phyloP scores from a whole-genome alignment of 164 flowering plant species.

The Vitis labrusca region DNA sequence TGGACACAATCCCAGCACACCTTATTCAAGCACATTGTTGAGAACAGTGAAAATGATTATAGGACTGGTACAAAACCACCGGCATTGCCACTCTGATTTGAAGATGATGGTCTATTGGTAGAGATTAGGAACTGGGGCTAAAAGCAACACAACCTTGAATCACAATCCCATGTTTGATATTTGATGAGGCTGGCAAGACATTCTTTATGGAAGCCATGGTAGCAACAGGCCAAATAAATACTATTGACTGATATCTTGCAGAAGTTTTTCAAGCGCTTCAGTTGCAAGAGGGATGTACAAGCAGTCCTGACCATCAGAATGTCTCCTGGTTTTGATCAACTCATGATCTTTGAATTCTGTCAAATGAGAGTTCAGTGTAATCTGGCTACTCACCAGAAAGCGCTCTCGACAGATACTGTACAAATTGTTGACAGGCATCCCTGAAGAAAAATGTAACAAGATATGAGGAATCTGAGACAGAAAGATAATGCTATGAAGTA shows the following conservation, averaged over 20 bases:
- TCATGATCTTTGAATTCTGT: slow-evolving; percentile 98
- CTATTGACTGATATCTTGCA: slow-evolving; percentile 39
- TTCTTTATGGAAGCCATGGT: too few relatives aligned
- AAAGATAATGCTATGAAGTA: neutral
- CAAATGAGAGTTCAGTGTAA: slow-evolving; percentile 81
- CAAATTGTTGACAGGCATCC: slow-evolving; percentile 63
- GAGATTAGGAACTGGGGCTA: too few relatives aligned
- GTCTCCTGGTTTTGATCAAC: slow-evolving; percentile 74
- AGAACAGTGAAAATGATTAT: too few relatives aligned
- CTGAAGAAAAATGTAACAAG: slow-evolving; percentile 33
- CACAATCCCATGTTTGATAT: too few relatives aligned
- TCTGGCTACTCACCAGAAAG: slow-evolving; percentile 67
- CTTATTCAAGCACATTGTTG: too few relatives aligned
- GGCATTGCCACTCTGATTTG: too few relatives aligned
- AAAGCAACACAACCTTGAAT: too few relatives aligned
- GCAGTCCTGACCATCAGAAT: slow-evolving; percentile 89
- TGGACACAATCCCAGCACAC: too few relatives aligned
- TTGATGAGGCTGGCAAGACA: too few relatives aligned
- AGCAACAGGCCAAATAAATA: too few relatives aligned
- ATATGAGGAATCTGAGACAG: neutral
- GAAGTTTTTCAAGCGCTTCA: slow-evolving; percentile 70
- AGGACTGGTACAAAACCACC: too few relatives aligned
- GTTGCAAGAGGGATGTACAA: slow-evolving; percentile 73
- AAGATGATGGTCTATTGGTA: too few relatives aligned
- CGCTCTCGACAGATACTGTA: slow-evolving; percentile 75